A percentile compares a stretch with the other conserved stretches of the same genome.
phyloP scores from a whole-genome alignment of 345 rosid genomes.

The Trapa bicornis region DNA sequence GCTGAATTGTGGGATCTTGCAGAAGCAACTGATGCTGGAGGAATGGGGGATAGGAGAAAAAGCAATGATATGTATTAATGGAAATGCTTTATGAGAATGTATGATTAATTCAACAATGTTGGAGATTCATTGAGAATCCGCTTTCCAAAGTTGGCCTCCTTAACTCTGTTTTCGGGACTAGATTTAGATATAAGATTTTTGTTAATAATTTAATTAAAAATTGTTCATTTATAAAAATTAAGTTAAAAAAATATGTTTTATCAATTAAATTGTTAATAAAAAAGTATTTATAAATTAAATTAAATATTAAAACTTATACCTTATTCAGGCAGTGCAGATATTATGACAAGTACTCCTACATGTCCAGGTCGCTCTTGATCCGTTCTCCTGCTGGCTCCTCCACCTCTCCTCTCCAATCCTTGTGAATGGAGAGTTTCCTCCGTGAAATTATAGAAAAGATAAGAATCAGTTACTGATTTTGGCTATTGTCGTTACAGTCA shows the following conservation, averaged over 20 bases:
- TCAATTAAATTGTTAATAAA: no score
- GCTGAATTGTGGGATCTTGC: background rate
- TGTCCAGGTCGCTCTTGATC: slow-evolving; percentile 44
- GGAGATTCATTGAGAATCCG: background rate
- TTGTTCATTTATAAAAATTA: no score
- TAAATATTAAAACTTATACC: no score
- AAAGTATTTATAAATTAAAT: no score
- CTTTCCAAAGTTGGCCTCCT: background rate
- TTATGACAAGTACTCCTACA: slow-evolving; percentile 34
- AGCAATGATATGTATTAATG: background rate
- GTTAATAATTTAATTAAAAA: no score
- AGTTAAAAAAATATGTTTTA: no score
- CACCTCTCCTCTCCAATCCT: background rate
- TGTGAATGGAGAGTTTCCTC: no score
- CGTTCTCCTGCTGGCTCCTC: slow-evolving; percentile 60
- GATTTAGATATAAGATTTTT: no score
- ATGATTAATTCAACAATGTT: background rate
- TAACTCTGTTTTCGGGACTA: no score
- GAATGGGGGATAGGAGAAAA: background rate
- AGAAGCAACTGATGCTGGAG: background rate
- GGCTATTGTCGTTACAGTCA: slow-evolving; percentile 79
- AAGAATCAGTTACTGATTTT: slow-evolving; percentile 60
- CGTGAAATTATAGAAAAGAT: slow-evolving; percentile 37
- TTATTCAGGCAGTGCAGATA: no score
- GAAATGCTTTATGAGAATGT: background rate